Conservation (phyloP, 805 yeast genomes). For the Maudiozyma saulgeensis region DNA sequence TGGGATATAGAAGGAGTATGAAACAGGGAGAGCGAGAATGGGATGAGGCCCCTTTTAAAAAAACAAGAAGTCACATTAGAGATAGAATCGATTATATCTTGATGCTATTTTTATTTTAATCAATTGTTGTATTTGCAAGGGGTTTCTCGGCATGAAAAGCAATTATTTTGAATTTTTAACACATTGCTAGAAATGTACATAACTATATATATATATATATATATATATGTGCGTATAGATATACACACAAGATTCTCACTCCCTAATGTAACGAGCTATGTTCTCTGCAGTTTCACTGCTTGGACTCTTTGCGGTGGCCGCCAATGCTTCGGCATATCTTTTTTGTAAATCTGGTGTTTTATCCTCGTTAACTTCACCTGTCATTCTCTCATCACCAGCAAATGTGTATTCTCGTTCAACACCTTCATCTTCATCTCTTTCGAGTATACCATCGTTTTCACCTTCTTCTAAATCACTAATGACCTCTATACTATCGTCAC, state of each 20-base stretch:
- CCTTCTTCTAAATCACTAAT: slow-evolving; percentile 37
- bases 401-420: slow-evolving; percentile 62
- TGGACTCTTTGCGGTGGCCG: slow-evolving; percentile 48
- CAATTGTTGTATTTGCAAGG: too few relatives aligned
- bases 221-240: too few relatives aligned
- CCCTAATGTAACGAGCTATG: slow-evolving; percentile 57
- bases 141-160: too few relatives aligned
- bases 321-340: slow-evolving; percentile 67
- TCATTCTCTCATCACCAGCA: slow-evolving; percentile 52
- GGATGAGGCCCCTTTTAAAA: too few relatives aligned
- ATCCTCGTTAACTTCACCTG: slow-evolving; percentile 45
- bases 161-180: too few relatives aligned
- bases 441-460: slow-evolving; percentile 35
- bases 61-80: too few relatives aligned
- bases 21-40: too few relatives aligned
- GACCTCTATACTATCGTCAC: slow-evolving; percentile 44
- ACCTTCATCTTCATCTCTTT: slow-evolving; percentile 43
- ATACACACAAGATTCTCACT: slow-evolving; percentile 8
- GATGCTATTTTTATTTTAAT: too few relatives aligned
- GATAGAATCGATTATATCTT: too few relatives aligned
- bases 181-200: too few relatives aligned
- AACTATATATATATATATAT: neutral
- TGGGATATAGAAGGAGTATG: too few relatives aligned
- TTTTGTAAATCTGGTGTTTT: slow-evolving; percentile 43
- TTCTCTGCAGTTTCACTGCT: slow-evolving; percentile 61